Base-by-base conservation (phyloP, 306 rosid species). In the Abrus pulchellus region DNA sequence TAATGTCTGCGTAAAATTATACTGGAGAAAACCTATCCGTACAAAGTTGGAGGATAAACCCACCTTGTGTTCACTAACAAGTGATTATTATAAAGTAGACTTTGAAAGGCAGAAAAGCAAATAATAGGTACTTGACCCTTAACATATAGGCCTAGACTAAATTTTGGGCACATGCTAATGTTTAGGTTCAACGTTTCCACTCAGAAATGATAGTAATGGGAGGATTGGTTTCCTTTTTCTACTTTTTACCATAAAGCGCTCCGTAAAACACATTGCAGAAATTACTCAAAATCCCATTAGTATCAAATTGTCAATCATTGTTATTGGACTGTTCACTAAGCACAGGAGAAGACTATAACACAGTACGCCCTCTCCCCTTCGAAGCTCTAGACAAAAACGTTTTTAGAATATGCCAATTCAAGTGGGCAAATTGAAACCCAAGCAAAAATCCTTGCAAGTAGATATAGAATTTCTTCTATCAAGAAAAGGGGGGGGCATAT, bases 321-420 rank as follows among this genome's bases (percentile, higher is more conserved):
- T 12, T 40, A 43, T 30, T 43, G 72, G 27, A 79, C 87, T 82
- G 40, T 88, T 83, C 83, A 41, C 33, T 52, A 34, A 43, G 49
- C 68, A 69, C 75, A 9, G 3, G 52, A 80, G 82, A 78, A 57
- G 86, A 80, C 86, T 30, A 3, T 41, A 80, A 10, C 79, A 85
- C 57, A 77, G 77, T 79, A 20, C 10, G 28, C 10, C 65, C 63
- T 56, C 59, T 66, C 60, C 3, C 68, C 32, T 66, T 61, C 7
- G 1, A 61, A 76, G 9, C 9, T 52, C 64, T 33, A 44, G 80
- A 13, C 9, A 33, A 9, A 45, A 34, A 69, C 45, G 34, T 49
- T 67, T 81, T 10, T 14, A 74, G 27, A 72, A 71, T 76, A 77
- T 67, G 62, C 40, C 63, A 84, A 68, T 68, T 84, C n/a, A 80